A percentile compares a stretch with the other conserved stretches of the same genome.
Conservation (phyloP, 495 filamentous ascomycete genomes). For the Hyaloscypha variabilis region DNA sequence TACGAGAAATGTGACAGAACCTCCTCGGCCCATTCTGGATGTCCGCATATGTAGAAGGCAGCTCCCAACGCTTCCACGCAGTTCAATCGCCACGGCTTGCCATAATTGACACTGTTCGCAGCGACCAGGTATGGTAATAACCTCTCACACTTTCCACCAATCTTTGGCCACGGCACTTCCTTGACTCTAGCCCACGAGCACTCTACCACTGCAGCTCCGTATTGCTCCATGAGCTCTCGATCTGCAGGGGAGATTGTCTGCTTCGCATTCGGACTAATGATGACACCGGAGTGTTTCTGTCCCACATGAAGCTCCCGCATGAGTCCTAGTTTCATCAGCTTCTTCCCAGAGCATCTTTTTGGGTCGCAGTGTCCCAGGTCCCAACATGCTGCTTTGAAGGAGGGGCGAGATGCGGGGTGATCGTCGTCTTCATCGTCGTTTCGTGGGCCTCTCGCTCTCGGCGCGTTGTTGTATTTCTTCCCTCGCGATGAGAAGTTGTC, state of each 20-base stretch:
- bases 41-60: slow-evolving; percentile 89
- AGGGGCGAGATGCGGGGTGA: slow-evolving; percentile 50
- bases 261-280: slow-evolving; percentile 95
- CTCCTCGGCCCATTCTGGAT: slow-evolving; percentile 84
- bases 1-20: slow-evolving; percentile 85
- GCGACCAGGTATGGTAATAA: slow-evolving; percentile 94
- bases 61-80: slow-evolving; percentile 95
- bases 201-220: slow-evolving; percentile 94
- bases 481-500: slow-evolving; percentile 75
- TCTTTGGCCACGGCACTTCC: slow-evolving; percentile 87
- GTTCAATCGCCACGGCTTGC: slow-evolving; percentile 90
- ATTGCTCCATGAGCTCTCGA: slow-evolving; percentile 75
- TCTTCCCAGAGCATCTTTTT: slow-evolving; percentile 94
- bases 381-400: slow-evolving; percentile 95
- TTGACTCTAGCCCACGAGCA: slow-evolving; percentile 93
- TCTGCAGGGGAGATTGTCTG: slow-evolving; percentile 80
- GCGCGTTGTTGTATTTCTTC: slow-evolving; percentile 55
- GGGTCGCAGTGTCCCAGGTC: slow-evolving; percentile 97
- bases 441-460: slow-evolving; percentile 49
- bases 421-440: slow-evolving; percentile 37
- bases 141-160: slow-evolving; percentile 94
- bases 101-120: slow-evolving; percentile 97
- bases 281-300: slow-evolving; percentile 85
- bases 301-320: slow-evolving; percentile 94
- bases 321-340: slow-evolving; percentile 84